These are phyloP conservation scores for Plasmodium gaboni DNA, from an alignment of 169 alveolate species.

Conservation along the genomic window DNA sequence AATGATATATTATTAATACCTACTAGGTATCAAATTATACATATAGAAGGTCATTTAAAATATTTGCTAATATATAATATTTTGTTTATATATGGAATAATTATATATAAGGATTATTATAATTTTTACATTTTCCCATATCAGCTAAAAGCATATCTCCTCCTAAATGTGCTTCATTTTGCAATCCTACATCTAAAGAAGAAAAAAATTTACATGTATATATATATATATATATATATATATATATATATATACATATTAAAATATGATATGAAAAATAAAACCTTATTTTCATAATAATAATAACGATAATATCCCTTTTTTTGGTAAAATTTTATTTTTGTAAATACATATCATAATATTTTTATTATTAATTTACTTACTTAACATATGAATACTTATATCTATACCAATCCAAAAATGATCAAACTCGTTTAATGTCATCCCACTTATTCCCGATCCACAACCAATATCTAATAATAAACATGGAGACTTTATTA, in stretches of 20 bases:
- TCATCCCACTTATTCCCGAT: slow-evolving; percentile 96
- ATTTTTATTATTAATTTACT: slow-evolving; percentile 31
- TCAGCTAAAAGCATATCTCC: slow-evolving; percentile 95
- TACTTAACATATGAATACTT: slow-evolving; percentile 94
- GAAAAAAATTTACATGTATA: background rate
- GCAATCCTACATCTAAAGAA: slow-evolving; percentile 69
- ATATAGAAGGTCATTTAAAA: background rate
- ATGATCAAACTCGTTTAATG: slow-evolving; percentile 91
- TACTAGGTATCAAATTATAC: background rate
- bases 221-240: background rate
- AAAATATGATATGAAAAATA: background rate
- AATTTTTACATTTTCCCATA: slow-evolving; percentile 90
- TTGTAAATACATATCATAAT: too few species aligned
- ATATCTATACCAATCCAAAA: slow-evolving; percentile 97
- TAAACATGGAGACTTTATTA: slow-evolving; percentile 87
- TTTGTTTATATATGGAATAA: background rate
- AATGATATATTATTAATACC: background rate
- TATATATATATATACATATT: slow-evolving; percentile 5
- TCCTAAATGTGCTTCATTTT: slow-evolving; percentile 82
- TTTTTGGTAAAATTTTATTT: slow-evolving; percentile 26
- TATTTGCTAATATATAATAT: background rate
- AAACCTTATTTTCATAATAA: too few species aligned
- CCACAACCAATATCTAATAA: slow-evolving; percentile 98
- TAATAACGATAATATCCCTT: too few species aligned
- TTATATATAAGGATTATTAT: background rate